Base-by-base conservation (phyloP, 805 yeast species). In the Isabelozyma gotoi region DNA sequence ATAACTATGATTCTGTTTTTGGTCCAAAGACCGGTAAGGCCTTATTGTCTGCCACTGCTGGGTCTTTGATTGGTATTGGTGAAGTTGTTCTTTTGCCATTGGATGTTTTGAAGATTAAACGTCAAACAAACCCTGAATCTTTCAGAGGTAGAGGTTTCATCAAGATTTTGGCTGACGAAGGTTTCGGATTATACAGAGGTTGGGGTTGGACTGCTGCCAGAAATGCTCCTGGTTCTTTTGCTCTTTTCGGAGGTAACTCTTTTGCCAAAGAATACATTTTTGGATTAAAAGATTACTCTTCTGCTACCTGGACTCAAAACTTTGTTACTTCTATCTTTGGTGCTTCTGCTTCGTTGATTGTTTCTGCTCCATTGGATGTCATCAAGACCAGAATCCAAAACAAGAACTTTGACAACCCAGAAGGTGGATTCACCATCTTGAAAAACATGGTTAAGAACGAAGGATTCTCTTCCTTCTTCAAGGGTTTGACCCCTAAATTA, bases 151-250 rank as follows among this genome's bases (percentile, higher is more conserved):
- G 99, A 75, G 98, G 99, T 8, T 91, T 94, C 72, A 48, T 91
- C 53, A 85, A 80, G 68, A 88, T 94, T 59, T 63, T 94, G 47
- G 61, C 75, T 43, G 99, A 94, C 63, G 99, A 94, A 72, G 98
- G 99, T 15, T 77, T 89, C 46, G 89, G 94, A 18, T 76, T 94
- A 55, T 94, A 94, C 74, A 80, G 97, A 65, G 99, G 99, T 53
- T 91, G 97, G 96, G 98, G 97, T 46, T 94, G 99, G 99, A 94
- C 99, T 47, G 96, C 96, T 55, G 99, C 99, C 36, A 85, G 99
- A 80, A 94, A 94, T 65, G 97, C 98, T 2, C 99, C 99, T 32
- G 99, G 99, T 47, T 89, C 97, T 2, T 94, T 94, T 62, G 96
- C 98, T 14, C 76, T 94, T 45, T 94, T 94, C 56, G 99, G 99